These are phyloP conservation scores for Tephrocybe sp. DNA, from an alignment of 768 basidiomycete genomes.

Conservation along the genomic window DNA sequence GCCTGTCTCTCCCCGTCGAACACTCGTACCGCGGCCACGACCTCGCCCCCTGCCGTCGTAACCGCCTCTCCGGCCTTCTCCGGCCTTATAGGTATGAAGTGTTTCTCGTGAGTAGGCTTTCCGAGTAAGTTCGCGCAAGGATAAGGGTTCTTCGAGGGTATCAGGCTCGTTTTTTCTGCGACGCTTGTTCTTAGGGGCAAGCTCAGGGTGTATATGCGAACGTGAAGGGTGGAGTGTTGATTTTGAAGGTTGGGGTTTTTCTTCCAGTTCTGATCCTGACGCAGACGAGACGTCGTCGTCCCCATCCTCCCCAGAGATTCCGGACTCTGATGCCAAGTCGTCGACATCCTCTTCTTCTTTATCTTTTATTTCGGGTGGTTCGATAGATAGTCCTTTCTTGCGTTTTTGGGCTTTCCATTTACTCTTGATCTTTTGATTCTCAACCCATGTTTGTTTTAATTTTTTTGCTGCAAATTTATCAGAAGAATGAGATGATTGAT, in stretches of 20 bases:
- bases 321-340: constrained; percentile 16
- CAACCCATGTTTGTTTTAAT: constrained; percentile 79
- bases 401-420: constrained; percentile 76
- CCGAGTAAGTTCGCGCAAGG: constrained; percentile 58
- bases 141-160: constrained; percentile 17
- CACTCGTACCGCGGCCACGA: constrained; percentile 13
- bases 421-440: constrained; percentile 71
- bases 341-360: constrained; percentile 9
- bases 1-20: constrained; percentile 31
- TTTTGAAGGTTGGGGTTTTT: constrained; percentile 12
- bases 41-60: constrained; percentile 15
- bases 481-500: neutral
- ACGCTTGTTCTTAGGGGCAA: constrained; percentile 17
- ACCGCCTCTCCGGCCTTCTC: constrained; percentile 33
- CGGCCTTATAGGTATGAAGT: constrained; percentile 56
- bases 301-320: constrained; percentile 13
- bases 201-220: constrained; percentile 25
- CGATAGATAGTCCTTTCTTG: constrained; percentile 32
- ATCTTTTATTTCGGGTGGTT: constrained; percentile 14
- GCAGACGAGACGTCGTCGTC: constrained; percentile 13
- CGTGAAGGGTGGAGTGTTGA: constrained; percentile 24
- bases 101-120: constrained; percentile 61
- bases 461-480: constrained; percentile 58
- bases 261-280: constrained; percentile 14
- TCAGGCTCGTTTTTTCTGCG: constrained; percentile 19